A percentile compares a stretch with the other conserved stretches of the same genome.
Evolutionary conservation across 805 yeast species (phyloP).

Genomic region (Saccharomycopsis javanensis): DNA sequence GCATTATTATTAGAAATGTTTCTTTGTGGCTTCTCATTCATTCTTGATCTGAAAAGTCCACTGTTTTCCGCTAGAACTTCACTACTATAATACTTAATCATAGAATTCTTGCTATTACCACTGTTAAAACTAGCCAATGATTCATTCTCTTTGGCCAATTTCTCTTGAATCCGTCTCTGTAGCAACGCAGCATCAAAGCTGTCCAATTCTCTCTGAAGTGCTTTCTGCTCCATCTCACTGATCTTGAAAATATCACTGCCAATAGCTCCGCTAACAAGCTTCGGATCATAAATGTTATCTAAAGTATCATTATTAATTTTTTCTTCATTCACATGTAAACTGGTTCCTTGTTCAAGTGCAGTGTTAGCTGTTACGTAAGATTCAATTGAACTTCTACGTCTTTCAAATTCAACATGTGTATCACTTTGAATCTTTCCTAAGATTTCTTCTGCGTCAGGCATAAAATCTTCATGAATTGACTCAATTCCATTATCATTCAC

Average conservation of each 20-base stretch:
- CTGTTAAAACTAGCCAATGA: background rate
- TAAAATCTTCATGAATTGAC: background rate
- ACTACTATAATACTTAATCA: background rate
- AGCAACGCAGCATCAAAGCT: slow-evolving; percentile 12
- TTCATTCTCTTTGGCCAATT: slow-evolving; percentile 13
- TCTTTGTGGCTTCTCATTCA: background rate
- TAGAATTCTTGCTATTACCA: background rate
- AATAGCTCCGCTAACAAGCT: background rate
- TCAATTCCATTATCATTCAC: background rate
- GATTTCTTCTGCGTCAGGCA: slow-evolving; percentile 1
- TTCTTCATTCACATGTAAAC: slow-evolving; percentile 12
- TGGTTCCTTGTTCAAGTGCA: slow-evolving; percentile 16
- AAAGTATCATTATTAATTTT: slow-evolving; percentile 10
- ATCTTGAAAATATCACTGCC: slow-evolving; percentile 4
- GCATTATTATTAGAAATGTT: background rate
- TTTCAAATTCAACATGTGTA: background rate
- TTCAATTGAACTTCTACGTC: slow-evolving; percentile 1
- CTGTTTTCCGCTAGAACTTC: background rate
- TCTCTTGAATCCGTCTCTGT: slow-evolving; percentile 13
- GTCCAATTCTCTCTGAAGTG: slow-evolving; percentile 13
- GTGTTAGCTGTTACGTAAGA: slow-evolving; percentile 14
- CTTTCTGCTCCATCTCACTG: slow-evolving; percentile 8
- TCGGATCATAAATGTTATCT: slow-evolving; percentile 9
- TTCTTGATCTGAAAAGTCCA: background rate
- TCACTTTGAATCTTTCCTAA: background rate